phyloP scores from a whole-genome alignment of 306 rosid species.

The Cicer bijugum region DNA sequence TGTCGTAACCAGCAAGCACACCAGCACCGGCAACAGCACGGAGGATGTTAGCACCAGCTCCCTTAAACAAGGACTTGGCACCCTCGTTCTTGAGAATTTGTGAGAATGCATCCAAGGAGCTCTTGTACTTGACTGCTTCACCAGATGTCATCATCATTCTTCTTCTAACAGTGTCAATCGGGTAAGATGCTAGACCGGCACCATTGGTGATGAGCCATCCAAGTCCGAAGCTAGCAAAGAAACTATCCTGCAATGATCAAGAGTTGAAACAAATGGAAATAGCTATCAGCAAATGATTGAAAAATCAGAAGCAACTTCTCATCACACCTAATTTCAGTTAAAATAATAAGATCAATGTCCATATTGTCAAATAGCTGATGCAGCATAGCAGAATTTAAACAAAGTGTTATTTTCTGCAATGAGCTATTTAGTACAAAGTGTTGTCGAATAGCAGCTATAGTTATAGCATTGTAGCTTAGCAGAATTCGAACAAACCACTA shows the following conservation, averaged over 20 bases:
- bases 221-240: conserved; percentile 82
- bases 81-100: conserved; percentile 90
- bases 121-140: conserved; percentile 90
- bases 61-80: conserved; percentile 84
- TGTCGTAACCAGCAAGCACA: conserved; percentile 91
- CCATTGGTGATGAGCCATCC: conserved; percentile 70
- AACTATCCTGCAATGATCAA: conserved; percentile 61
- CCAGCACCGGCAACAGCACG: conserved; percentile 92
- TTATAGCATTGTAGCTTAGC: no score
- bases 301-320: not conserved
- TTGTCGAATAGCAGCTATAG: no score
- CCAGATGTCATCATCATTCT: conserved; percentile 99
- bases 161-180: conserved; percentile 90
- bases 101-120: conserved; percentile 72
- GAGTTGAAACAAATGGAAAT: conserved; percentile 7
- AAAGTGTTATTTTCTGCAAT: no score
- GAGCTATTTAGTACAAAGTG: no score
- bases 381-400: no score
- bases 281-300: conserved; percentile 5
- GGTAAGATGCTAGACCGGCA: conserved; percentile 89
- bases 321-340: no score
- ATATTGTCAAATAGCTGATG: no score
- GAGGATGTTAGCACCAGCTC: conserved; percentile 92
- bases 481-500: no score
- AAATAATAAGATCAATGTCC: no score